Evolutionary conservation across 768 basidiomycete species (phyloP).

Genomic region (Hericium erinaceus): DNA sequence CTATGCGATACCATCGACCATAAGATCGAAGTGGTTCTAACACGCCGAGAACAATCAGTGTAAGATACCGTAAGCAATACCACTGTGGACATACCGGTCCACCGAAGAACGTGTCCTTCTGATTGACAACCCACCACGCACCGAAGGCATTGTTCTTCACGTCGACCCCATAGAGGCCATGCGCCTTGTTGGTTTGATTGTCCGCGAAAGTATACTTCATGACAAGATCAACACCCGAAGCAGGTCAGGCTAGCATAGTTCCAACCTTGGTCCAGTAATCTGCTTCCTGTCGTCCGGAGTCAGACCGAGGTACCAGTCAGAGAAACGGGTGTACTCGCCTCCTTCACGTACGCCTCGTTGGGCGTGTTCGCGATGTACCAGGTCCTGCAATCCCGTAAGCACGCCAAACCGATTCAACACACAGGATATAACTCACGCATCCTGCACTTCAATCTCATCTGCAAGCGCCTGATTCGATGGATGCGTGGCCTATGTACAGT

Average conservation of each 20-base stretch:
- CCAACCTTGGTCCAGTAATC: not conserved
- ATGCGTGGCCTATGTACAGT: not conserved
- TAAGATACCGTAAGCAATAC: not conserved
- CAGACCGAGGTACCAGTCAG: not conserved
- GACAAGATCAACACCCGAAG: not conserved
- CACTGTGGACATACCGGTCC: slow-evolving; percentile 9
- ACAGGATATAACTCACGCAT: not conserved
- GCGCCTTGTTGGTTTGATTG: slow-evolving; percentile 24
- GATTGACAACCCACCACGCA: slow-evolving; percentile 23
- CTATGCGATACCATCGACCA: not conserved
- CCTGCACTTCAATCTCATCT: not conserved
- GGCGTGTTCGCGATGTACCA: slow-evolving; percentile 21
- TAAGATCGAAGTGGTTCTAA: not conserved
- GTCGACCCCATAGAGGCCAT: slow-evolving; percentile 13
- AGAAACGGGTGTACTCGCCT: not conserved
- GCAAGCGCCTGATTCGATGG: not conserved
- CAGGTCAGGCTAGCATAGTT: not conserved
- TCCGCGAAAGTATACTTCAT: slow-evolving; percentile 20
- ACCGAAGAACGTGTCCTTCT: slow-evolving; percentile 19
- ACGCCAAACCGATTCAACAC: not conserved
- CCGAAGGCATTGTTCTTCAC: slow-evolving; percentile 12
- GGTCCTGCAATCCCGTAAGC: slow-evolving; percentile 8
- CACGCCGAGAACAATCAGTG: not conserved
- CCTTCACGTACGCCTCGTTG: slow-evolving; percentile 17
- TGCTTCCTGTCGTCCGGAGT: not conserved